Evolutionary conservation across 2,329 filamentous ascomycete species (phyloP).

Genomic region (Cladosporium sp.): DNA sequence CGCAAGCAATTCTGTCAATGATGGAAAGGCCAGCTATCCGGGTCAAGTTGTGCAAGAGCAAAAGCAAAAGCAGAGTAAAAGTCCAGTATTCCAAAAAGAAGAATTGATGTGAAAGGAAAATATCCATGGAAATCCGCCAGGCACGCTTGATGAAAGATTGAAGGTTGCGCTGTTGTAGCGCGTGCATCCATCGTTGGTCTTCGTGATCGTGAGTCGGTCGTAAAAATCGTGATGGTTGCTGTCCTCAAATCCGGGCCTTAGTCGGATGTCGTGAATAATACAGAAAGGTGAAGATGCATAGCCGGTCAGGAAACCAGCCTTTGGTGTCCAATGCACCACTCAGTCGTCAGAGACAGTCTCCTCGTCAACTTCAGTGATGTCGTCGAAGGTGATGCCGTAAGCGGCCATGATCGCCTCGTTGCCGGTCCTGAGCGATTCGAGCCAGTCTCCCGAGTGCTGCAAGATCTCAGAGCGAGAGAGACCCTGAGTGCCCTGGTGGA

Average conservation of each 20-base stretch:
- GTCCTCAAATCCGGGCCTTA: slow-evolving; percentile 5
- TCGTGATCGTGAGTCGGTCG: slow-evolving; percentile 5
- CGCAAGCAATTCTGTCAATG: background rate
- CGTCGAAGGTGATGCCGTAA: background rate
- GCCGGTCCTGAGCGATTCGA: slow-evolving; percentile 67
- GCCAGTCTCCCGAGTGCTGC: slow-evolving; percentile 69
- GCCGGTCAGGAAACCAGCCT: background rate
- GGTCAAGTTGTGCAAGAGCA: background rate
- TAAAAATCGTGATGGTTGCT: slow-evolving; percentile 8
- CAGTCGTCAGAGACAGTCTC: background rate
- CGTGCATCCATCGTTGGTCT: slow-evolving; percentile 8
- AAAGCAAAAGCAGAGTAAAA: background rate
- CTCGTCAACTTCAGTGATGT: background rate
- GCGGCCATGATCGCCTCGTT: slow-evolving; percentile 44
- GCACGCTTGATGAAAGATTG: slow-evolving; percentile 3
- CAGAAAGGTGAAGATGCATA: background rate
- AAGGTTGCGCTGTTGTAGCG: background rate
- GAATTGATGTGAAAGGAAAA: background rate
- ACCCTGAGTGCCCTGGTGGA: slow-evolving; percentile 59
- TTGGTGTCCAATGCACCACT: background rate
- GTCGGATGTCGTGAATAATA: slow-evolving; percentile 2
- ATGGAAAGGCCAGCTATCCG: background rate
- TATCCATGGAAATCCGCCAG: background rate
- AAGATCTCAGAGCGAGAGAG: slow-evolving; percentile 82
- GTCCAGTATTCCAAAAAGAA: slow-evolving; percentile 1